A percentile compares a stretch with the other conserved stretches of the same genome.
phyloP scores from a whole-genome alignment of 345 rosid species.

The Heritiera fomes region DNA sequence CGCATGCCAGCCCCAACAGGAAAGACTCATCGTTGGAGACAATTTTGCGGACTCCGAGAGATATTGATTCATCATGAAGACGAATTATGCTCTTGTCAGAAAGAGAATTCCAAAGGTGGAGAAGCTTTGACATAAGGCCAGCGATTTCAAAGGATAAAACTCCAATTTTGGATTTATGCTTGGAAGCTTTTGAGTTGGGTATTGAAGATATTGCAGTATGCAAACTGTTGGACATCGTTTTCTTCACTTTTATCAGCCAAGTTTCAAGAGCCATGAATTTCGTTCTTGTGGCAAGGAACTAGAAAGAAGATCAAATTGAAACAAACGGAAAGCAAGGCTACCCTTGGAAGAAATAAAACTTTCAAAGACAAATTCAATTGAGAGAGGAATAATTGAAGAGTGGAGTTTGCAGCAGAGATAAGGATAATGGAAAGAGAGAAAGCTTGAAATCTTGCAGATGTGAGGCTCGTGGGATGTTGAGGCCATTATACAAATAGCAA shows the following conservation, averaged over 20 bases:
- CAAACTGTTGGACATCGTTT: conserved; percentile 54
- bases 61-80: conserved; percentile 63
- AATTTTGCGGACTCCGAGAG: conserved; percentile 73
- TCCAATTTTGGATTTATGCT: conserved; percentile 47
- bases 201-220: conserved; percentile 45
- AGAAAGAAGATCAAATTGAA: conserved; percentile 23
- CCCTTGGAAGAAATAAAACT: background rate
- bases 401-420: conserved; percentile 36
- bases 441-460: conserved; percentile 28
- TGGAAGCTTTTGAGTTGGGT: conserved; percentile 27
- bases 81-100: conserved; percentile 67
- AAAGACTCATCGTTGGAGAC: conserved; percentile 81
- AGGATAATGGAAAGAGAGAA: conserved; percentile 24
- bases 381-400: conserved; percentile 32
- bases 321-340: background rate
- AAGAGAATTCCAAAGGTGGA: conserved; percentile 71
- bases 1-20: conserved; percentile 82
- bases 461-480: conserved; percentile 64
- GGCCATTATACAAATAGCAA: conserved; percentile 33
- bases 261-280: conserved; percentile 83
- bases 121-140: conserved; percentile 79
- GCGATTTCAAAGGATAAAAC: conserved; percentile 78
- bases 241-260: conserved; percentile 68
- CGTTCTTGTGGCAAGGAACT: background rate
- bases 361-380: conserved; percentile 11